Base-by-base conservation (phyloP, 2,329 filamentous ascomycete genomes). In the Septoria petroselini region DNA sequence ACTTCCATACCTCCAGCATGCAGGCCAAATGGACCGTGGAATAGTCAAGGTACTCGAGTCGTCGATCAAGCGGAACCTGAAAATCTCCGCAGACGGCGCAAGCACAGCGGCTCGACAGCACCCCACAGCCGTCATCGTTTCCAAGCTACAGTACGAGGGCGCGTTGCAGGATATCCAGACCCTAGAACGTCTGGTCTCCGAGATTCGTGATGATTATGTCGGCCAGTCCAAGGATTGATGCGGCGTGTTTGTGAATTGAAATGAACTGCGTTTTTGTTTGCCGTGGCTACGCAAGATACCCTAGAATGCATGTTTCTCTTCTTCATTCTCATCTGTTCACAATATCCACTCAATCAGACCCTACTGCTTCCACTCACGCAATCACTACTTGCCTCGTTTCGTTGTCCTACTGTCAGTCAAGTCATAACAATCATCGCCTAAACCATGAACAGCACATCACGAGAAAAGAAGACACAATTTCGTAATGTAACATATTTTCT, bases 31-130 rank as follows among this genome's bases (percentile, higher is more conserved):
- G 40, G 81, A 83, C 59, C 70, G 74, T 38, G 75, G 74, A 23
- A 64, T 84, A 47, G 70, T 70, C 42, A 77, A 72, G 55, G 80
- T 80, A n/a, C 64, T 81, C 5, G 62, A 63, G 14, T 67, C 68
- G 7, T 71, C 67, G 23, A 50, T 75, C 14, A 69, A 69, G 23
- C 57, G 57, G 5, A 61, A 65, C 34, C 33, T 63, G 25, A 54
- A 54, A 3, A 30, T 50, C 2, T 41, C 48, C 11, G 34, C 38
- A 14, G 38, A 51, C 17, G 27, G 33, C 3, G 35, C 46, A 17
- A 27, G 44, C 9, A 44, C 45, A 17, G 41, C 52, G 3, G 50
- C 45, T 3, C 29, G 29, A 23, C 40, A 52, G 34, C 40, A 41
- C 11, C 38, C 40, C 7, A 41, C 39, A 1, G 46, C 39, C 7